phyloP scores from a whole-genome alignment of 371 early-diverging fungal genomes.

The Mortierella sp. region DNA sequence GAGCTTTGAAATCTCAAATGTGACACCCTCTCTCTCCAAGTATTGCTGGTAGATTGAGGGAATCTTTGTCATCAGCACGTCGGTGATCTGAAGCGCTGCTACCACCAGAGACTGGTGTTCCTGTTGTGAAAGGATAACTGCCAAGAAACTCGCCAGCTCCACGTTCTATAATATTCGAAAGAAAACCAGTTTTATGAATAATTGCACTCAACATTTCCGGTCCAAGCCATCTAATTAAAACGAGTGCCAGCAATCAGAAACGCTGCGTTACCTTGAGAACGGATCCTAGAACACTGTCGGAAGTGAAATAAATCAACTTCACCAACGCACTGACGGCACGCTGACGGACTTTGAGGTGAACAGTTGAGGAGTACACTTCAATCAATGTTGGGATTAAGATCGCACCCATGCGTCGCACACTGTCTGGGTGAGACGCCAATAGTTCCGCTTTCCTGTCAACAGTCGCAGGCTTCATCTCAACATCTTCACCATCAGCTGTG shows the following conservation, averaged over 20 bases:
- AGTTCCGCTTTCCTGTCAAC: slow-evolving; percentile 61
- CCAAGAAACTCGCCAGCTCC: slow-evolving; percentile 71
- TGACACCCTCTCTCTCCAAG: slow-evolving; percentile 78
- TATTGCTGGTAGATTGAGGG: slow-evolving; percentile 67
- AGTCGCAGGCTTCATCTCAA: slow-evolving; percentile 25
- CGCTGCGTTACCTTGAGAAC: slow-evolving; percentile 57
- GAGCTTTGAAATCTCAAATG: slow-evolving; percentile 68
- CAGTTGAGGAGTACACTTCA: slow-evolving; percentile 71
- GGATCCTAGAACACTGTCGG: slow-evolving; percentile 50
- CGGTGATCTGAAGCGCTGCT: slow-evolving; percentile 69
- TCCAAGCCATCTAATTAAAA: background rate
- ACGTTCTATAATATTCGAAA: slow-evolving; percentile 47
- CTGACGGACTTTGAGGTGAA: slow-evolving; percentile 70
- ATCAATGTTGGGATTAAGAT: slow-evolving; percentile 70
- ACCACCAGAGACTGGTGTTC: slow-evolving; percentile 70
- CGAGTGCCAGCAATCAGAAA: background rate
- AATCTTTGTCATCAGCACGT: slow-evolving; percentile 69
- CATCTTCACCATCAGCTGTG: slow-evolving; percentile 19
- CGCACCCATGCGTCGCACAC: slow-evolving; percentile 61
- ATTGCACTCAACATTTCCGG: background rate
- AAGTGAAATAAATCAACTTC: slow-evolving; percentile 67
- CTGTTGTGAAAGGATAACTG: slow-evolving; percentile 70
- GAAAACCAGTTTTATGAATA: background rate
- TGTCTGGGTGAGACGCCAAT: slow-evolving; percentile 59
- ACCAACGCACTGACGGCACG: slow-evolving; percentile 68